Evolutionary conservation across 2,329 filamentous ascomycete species (phyloP).

Genomic region (Penicillium sp.): DNA sequence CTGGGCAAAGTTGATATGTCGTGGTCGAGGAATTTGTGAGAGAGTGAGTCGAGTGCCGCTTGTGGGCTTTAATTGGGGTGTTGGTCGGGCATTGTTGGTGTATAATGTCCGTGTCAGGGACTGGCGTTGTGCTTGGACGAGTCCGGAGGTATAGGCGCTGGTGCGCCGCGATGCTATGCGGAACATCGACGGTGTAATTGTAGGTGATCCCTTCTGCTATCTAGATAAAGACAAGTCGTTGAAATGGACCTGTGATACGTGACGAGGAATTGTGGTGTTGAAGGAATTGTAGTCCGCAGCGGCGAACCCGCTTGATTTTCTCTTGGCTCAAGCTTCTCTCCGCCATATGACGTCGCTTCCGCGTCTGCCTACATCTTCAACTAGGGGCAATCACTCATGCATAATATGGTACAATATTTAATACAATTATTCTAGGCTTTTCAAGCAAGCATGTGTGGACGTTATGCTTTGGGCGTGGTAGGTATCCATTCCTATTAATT

Average conservation of each 20-base stretch:
- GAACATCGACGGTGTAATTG: constrained; percentile 22
- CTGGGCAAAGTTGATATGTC: constrained; percentile 29
- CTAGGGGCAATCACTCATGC: not conserved
- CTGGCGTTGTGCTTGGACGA: constrained; percentile 18
- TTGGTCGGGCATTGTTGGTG: constrained; percentile 18
- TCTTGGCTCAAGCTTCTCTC: constrained; percentile 29
- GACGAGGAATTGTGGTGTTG: not conserved
- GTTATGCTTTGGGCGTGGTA: constrained; percentile 65
- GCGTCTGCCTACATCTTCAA: not conserved
- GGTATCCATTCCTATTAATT: constrained; percentile 23
- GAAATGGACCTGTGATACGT: not conserved
- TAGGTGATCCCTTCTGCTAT: not conserved
- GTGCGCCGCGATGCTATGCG: constrained; percentile 30
- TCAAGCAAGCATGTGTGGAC: constrained; percentile 61
- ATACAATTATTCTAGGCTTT: not conserved
- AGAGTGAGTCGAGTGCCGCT: constrained; percentile 1
- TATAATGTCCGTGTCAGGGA: constrained; percentile 23
- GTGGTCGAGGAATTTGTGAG: constrained; percentile 9
- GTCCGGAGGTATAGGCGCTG: constrained; percentile 23
- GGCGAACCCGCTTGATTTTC: constrained; percentile 19
- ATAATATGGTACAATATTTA: not conserved
- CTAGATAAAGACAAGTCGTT: not conserved
- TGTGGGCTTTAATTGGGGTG: constrained; percentile 1
- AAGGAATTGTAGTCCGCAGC: not conserved
- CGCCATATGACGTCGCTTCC: constrained; percentile 28